A percentile compares a stretch with the other conserved stretches of the same genome.
phyloP scores from a whole-genome alignment of 306 rosid genomes.

The Glycyrrhiza uralensis region DNA sequence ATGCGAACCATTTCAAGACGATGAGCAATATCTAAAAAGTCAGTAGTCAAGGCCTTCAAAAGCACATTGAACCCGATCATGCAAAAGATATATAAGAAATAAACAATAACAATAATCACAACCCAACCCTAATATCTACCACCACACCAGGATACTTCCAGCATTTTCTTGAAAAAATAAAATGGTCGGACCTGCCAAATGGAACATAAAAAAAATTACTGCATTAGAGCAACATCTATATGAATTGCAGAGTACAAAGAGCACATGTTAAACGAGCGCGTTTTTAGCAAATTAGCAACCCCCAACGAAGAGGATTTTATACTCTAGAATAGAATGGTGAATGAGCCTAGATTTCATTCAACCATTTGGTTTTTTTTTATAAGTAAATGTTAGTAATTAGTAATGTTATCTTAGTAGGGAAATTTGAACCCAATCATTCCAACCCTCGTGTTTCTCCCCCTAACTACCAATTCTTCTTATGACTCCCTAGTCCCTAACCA shows the following conservation, averaged over 20 bases:
- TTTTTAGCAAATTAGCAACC: slow-evolving; percentile 11
- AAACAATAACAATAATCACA: slow-evolving; percentile 22
- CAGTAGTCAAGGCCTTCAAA: slow-evolving; percentile 60
- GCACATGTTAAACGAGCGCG: neutral
- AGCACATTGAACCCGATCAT: slow-evolving; percentile 25
- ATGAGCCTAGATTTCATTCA: neutral
- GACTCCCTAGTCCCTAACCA: no score
- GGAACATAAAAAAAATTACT: slow-evolving; percentile 23
- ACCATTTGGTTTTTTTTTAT: no score
- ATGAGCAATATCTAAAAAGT: slow-evolving; percentile 90
- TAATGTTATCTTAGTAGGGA: no score
- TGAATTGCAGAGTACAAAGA: neutral
- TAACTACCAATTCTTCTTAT: no score
- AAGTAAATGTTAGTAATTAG: no score
- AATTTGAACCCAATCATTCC: no score
- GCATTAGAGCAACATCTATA: slow-evolving; percentile 21
- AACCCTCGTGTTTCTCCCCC: no score
- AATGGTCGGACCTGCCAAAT: slow-evolving; percentile 88
- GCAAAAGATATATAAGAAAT: neutral
- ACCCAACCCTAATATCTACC: slow-evolving; percentile 16
- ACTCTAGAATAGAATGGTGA: neutral
- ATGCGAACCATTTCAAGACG: slow-evolving; percentile 97
- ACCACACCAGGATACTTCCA: slow-evolving; percentile 86
- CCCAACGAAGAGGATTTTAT: neutral
- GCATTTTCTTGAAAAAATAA: slow-evolving; percentile 99